Evolutionary conservation across 2,329 filamentous ascomycete genomes (phyloP).

Genomic region (Arthrobotrys megalospora): DNA sequence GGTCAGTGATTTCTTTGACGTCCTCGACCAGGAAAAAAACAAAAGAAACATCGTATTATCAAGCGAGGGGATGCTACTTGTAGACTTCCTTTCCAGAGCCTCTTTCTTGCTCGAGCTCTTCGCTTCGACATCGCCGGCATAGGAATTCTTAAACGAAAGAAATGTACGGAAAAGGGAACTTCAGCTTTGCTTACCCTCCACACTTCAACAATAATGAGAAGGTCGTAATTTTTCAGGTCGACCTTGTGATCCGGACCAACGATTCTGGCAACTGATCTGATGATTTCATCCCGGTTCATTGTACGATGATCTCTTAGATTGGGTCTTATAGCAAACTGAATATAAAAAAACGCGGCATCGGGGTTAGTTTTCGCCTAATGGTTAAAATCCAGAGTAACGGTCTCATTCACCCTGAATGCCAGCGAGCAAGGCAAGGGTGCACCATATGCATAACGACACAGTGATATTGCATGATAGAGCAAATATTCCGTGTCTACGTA

Average conservation of each 20-base stretch:
- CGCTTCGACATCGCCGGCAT: constrained; percentile 32
- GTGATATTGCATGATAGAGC: constrained; percentile 54
- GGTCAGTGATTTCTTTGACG: constrained; percentile 43
- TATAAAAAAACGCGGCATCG: constrained; percentile 43
- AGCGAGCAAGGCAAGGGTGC: constrained; percentile 41
- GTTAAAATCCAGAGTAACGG: constrained; percentile 54
- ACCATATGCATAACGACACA: constrained; percentile 42
- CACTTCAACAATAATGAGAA: constrained; percentile 83
- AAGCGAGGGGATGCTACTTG: constrained; percentile 38
- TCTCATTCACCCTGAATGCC: constrained; percentile 44
- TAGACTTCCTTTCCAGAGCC: constrained; percentile 33
- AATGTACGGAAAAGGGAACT: constrained; percentile 53
- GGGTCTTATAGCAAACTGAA: constrained; percentile 86
- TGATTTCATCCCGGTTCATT: constrained; percentile 78
- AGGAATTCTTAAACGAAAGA: constrained; percentile 57
- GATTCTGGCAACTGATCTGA: constrained; percentile 78
- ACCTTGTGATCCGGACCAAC: constrained; percentile 80
- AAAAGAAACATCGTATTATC: constrained; percentile 38
- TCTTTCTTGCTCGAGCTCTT: constrained; percentile 19
- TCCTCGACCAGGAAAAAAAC: constrained; percentile 47
- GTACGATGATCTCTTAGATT: constrained; percentile 67
- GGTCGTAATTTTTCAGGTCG: constrained; percentile 82
- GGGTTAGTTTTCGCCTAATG: constrained; percentile 59
- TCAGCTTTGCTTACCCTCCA: constrained; percentile 76
- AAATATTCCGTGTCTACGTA: constrained; percentile 60